Conservation (phyloP, 805 yeast genomes). For the Metschnikowia kunwiensis region DNA sequence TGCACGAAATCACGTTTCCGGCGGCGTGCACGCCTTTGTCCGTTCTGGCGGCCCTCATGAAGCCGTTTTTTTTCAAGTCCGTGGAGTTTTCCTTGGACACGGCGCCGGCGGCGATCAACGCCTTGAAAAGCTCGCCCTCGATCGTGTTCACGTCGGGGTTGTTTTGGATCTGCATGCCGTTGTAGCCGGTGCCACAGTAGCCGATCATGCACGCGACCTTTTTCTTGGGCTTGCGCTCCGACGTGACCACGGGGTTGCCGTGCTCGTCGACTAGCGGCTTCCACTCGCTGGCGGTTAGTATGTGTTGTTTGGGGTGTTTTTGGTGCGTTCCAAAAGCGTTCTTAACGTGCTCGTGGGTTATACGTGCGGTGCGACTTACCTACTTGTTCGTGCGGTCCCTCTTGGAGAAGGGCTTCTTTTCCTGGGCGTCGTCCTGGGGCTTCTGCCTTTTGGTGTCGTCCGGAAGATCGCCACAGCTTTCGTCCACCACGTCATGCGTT, state of each 20-base stretch:
- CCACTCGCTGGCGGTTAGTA: slow-evolving; percentile 27
- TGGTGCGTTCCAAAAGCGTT: no score
- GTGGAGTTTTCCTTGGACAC: slow-evolving; percentile 81
- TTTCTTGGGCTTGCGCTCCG: slow-evolving; percentile 74
- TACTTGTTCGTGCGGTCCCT: slow-evolving; percentile 47
- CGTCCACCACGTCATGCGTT: slow-evolving; percentile 14
- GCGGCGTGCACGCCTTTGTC: slow-evolving; percentile 99
- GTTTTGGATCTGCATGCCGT: slow-evolving; percentile 81
- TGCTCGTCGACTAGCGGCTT: slow-evolving; percentile 53
- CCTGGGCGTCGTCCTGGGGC: background rate
- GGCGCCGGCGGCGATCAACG: slow-evolving; percentile 84
- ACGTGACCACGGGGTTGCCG: slow-evolving; percentile 56
- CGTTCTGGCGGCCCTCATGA: slow-evolving; percentile 83
- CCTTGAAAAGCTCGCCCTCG: slow-evolving; percentile 83
- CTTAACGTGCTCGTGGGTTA: no score
- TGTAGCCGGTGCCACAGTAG: slow-evolving; percentile 94
- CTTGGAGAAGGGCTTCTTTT: slow-evolving; percentile 15
- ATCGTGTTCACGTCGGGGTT: slow-evolving; percentile 87
- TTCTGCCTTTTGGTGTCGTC: slow-evolving; percentile 11
- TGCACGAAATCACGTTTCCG: slow-evolving; percentile 83
- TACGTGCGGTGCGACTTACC: no score
- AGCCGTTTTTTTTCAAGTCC: slow-evolving; percentile 83
- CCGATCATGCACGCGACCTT: slow-evolving; percentile 91
- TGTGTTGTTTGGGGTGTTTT: background rate
- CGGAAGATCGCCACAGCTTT: slow-evolving; percentile 6